Evolutionary conservation across 2,329 filamentous ascomycete species (phyloP).

Genomic region (Penicillium sp.): DNA sequence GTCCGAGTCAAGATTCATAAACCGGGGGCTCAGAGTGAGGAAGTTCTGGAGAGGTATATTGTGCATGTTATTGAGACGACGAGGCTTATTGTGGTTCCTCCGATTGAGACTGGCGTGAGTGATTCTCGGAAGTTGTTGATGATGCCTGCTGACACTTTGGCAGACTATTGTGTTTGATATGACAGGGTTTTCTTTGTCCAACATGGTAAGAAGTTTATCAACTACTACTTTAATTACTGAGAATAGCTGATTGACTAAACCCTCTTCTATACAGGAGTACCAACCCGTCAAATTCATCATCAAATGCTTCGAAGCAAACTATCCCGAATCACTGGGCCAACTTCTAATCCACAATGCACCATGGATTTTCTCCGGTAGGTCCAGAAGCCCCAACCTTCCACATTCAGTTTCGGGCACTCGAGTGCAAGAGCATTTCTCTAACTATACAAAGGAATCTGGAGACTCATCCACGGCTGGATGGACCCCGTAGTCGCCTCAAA

Average conservation of each 20-base stretch:
- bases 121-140: background rate
- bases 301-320: constrained; percentile 97
- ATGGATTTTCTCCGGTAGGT: constrained; percentile 87
- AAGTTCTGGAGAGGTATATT: constrained; percentile 82
- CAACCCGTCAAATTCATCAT: constrained; percentile 97
- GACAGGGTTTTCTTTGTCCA: constrained; percentile 87
- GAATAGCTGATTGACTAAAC: background rate
- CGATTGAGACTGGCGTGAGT: constrained; percentile 85
- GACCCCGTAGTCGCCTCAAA: constrained; percentile 94
- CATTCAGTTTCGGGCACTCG: too few species aligned
- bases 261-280: constrained; percentile 66
- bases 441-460: constrained; percentile 76
- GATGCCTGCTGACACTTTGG: constrained; percentile 8
- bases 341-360: constrained; percentile 93
- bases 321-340: constrained; percentile 85
- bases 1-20: constrained; percentile 81
- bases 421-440: too few species aligned
- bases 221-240: too few species aligned
- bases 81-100: constrained; percentile 74
- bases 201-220: constrained; percentile 68
- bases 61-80: constrained; percentile 90
- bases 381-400: too few species aligned
- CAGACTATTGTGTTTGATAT: constrained; percentile 92
- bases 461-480: constrained; percentile 89
- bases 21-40: constrained; percentile 80